Percentiles rank a stretch among this genome's conserved stretches.
These are phyloP conservation scores for Diaporthe ilicicola DNA, from an alignment of 2,329 filamentous ascomycete species.

Conservation along the genomic window DNA sequence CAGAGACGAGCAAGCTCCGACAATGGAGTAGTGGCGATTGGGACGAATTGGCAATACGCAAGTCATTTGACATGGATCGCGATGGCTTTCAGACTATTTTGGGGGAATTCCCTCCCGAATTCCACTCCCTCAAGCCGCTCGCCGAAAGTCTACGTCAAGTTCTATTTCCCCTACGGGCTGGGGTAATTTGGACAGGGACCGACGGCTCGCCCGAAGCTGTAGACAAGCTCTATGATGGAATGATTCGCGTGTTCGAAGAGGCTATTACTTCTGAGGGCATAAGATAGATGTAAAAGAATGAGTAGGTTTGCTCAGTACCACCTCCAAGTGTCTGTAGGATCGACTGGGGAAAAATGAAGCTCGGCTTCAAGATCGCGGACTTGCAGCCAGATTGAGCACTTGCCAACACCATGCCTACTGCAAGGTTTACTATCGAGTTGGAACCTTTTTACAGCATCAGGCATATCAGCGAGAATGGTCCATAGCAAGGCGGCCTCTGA, in stretches of 20 bases:
- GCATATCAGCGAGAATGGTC: too few relatives aligned
- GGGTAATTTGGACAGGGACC: not conserved
- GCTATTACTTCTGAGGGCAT: not conserved
- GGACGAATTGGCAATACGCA: not conserved
- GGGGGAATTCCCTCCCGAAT: not conserved
- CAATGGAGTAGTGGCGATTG: slow-evolving; percentile 3
- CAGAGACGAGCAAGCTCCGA: not conserved
- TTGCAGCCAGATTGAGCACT: not conserved
- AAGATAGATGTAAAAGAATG: not conserved
- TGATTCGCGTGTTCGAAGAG: not conserved
- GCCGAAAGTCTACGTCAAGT: not conserved
- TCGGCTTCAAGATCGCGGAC: not conserved
- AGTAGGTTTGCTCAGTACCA: not conserved
- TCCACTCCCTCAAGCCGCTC: not conserved
- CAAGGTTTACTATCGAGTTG: too few relatives aligned
- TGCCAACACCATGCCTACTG: not conserved
- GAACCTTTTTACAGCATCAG: too few relatives aligned
- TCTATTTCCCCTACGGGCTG: not conserved
- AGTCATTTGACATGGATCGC: not conserved
- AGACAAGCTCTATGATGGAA: not conserved
- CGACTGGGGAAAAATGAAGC: not conserved
- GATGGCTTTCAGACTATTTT: not conserved
- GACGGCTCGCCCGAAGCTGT: not conserved
- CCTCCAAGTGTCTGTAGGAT: not conserved
- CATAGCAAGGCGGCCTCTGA: too few relatives aligned